Base-by-base conservation (phyloP, 805 yeast species). In the Candida xyloterini region DNA sequence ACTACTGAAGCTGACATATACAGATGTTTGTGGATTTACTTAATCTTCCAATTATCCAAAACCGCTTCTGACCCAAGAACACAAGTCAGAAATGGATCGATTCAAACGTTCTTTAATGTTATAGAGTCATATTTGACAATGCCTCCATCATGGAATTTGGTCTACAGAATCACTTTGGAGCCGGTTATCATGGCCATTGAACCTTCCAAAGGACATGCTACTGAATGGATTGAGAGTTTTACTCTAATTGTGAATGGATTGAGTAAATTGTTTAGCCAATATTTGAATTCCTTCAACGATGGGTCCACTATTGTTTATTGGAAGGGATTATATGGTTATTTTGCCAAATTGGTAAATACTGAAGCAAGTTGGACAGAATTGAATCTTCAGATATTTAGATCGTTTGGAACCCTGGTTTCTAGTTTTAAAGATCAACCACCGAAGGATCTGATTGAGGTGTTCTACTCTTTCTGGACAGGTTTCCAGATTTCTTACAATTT, bases 81-180 rank as follows among this genome's bases (percentile, higher is more conserved):
- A 1, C 95, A 89, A 51, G 95, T 91, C 0, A 73, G 95, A 45
- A 89, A 88, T 52, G 96, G 96, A 2, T 81, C 96, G 0, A 74
- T 88, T 11, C 95, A 89, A 56, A 91, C 96, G 0, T 80, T 90
- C 48, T 87, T 88, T 62, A 77, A 90, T 48, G 81, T 91, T 21
- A 69, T 85, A 44, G 87, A 84, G 37, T 76, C 90, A 3, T 87
- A 84, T 57, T 83, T 86, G 0, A 53, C 60, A 9, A 65, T 67
- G 30, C 65, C 79, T 14, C 73, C 79, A 0, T 66, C 77, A 2
- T 89, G 96, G 96, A 63, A 71, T 20, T 59, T 80, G n/a, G 74
- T 90, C 3, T 81, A 79, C 52, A 57, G 65, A 22, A 70, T 82
- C 26, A 87, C 86, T 1, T 68, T 90, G 7, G 71, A 74, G 0